Conservation (phyloP, 129 eudicot genomes). For the Centrapalus pauciflorus region DNA sequence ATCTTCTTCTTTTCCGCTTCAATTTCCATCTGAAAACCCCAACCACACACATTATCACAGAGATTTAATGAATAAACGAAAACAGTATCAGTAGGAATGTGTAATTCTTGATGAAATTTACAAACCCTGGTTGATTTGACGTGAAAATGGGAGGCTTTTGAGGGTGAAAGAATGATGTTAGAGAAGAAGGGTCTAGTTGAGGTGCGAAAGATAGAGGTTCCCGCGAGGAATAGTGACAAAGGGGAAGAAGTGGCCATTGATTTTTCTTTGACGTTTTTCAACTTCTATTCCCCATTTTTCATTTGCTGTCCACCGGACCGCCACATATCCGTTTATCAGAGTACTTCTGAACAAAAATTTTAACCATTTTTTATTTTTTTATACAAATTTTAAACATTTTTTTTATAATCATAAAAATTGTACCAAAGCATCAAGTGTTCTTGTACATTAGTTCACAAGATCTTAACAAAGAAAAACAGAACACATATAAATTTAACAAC, state of each 20-base stretch:
- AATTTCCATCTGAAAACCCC: slow-evolving; percentile 47
- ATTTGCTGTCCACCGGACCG: too few relatives aligned
- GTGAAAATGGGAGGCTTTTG: slow-evolving; percentile 27
- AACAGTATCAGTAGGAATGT: background rate
- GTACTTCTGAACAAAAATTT: too few relatives aligned
- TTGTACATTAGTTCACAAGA: too few relatives aligned
- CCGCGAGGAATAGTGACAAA: slow-evolving; percentile 4
- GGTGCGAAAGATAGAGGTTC: slow-evolving; percentile 32
- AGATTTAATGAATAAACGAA: background rate
- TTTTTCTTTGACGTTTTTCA: background rate
- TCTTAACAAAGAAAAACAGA: too few relatives aligned
- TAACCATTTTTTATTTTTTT: too few relatives aligned
- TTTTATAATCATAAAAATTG: too few relatives aligned
- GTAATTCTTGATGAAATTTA: background rate
- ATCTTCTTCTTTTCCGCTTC: slow-evolving; percentile 65
- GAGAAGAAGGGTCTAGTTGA: slow-evolving; percentile 30
- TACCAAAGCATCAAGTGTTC: too few relatives aligned
- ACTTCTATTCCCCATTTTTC: background rate
- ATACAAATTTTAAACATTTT: too few relatives aligned
- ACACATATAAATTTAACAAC: too few relatives aligned
- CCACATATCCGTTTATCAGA: too few relatives aligned
- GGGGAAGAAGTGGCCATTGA: slow-evolving; percentile 35
- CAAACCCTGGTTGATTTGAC: slow-evolving; percentile 45
- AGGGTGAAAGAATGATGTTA: background rate
- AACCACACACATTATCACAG: background rate